These are phyloP conservation scores for Komagataella mondaviorum DNA, from an alignment of 805 yeast species.

Conservation along the genomic window DNA sequence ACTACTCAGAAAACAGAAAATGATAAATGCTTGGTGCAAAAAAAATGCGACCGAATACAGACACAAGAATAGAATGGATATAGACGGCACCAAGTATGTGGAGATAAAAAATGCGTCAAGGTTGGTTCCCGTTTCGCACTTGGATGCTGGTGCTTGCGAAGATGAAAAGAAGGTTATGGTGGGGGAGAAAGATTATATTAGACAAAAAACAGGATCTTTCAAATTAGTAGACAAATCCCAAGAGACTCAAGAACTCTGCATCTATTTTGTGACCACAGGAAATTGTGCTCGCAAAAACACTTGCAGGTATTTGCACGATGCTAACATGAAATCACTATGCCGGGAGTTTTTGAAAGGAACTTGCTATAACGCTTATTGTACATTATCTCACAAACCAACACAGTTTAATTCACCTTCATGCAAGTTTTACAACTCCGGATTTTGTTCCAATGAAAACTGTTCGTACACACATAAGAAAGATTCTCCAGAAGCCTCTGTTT, in stretches of 20 bases:
- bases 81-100: slow-evolving; percentile 30
- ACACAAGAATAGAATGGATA: slow-evolving; percentile 27
- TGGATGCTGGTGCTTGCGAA: neutral
- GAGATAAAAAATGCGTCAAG: slow-evolving; percentile 23
- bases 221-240: slow-evolving; percentile 10
- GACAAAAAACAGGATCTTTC: neutral
- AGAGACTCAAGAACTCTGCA: slow-evolving; percentile 21
- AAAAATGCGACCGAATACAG: slow-evolving; percentile 24
- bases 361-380: slow-evolving; percentile 37
- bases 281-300: slow-evolving; percentile 34
- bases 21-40: slow-evolving; percentile 7
- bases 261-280: slow-evolving; percentile 24
- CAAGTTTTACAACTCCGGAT: slow-evolving; percentile 29
- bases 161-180: slow-evolving; percentile 2
- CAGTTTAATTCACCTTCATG: slow-evolving; percentile 55
- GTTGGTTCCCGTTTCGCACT: slow-evolving; percentile 23
- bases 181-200: slow-evolving; percentile 3
- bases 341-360: slow-evolving; percentile 28
- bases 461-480: slow-evolving; percentile 35
- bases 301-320: slow-evolving; percentile 44
- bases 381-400: slow-evolving; percentile 39
- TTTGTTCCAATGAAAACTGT: slow-evolving; percentile 36
- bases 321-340: slow-evolving; percentile 40
- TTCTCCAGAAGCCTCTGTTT: slow-evolving; percentile 24
- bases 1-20: slow-evolving; percentile 7